These are phyloP conservation scores for Digitaria exilis DNA, from an alignment of 202 grass and related monocot genomes.

Conservation along the genomic window DNA sequence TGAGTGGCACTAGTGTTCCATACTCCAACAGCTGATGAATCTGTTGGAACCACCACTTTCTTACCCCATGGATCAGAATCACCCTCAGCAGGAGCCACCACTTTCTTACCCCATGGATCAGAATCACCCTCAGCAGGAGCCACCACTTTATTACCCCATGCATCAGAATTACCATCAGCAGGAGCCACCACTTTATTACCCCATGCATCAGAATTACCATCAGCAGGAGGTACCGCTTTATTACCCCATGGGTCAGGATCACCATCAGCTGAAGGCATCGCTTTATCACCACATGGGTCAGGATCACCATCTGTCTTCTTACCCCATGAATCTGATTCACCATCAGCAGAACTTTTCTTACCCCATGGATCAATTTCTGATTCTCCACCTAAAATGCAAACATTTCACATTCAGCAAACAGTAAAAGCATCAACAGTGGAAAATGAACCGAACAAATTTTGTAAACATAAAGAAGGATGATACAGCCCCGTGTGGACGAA, in stretches of 20 bases:
- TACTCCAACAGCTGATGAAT: conserved; percentile 35
- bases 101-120: conserved; percentile 46
- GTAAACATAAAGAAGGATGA: conserved; percentile 4
- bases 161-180: conserved; percentile 16
- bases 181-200: conserved; percentile 35
- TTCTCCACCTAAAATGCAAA: conserved; percentile 48
- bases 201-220: conserved; percentile 64
- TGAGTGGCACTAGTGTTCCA: conserved; percentile 45
- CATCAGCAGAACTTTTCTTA: too few relatives aligned
- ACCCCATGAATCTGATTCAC: too few relatives aligned
- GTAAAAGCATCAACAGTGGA: conserved; percentile 13
- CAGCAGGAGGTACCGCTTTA: conserved; percentile 21
- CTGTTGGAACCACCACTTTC: conserved; percentile 1
- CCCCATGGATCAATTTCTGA: conserved; percentile 59
- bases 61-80: conserved; percentile 62
- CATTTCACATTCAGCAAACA: conserved; percentile 20
- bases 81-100: conserved; percentile 16
- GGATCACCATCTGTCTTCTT: conserved; percentile 22
- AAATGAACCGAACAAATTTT: conserved; percentile 15
- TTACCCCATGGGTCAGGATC: conserved; percentile 49
- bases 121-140: conserved; percentile 1
- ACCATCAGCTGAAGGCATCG: too few relatives aligned
- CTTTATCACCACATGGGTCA: conserved; percentile 45
- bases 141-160: conserved; percentile 33
- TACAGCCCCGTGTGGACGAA: neutral